Evolutionary conservation across 176 grass and related monocot genomes (phyloP).

Genomic region (Avena sativa): DNA sequence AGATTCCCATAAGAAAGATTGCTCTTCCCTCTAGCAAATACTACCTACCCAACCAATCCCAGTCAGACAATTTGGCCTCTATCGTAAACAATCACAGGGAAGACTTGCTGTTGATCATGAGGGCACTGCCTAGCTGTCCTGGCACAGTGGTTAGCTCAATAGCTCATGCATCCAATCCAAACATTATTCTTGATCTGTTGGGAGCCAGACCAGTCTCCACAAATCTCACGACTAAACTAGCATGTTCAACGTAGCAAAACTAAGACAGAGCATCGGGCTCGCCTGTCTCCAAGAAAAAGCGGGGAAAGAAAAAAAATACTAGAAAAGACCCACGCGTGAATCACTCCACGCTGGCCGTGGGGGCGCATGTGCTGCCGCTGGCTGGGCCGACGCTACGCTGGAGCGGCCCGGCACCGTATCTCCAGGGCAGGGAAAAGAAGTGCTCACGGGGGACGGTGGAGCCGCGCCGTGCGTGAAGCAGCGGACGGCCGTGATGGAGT

Average conservation of each 20-base stretch:
- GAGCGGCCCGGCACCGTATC: slow-evolving; percentile 51
- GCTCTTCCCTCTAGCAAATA: background rate
- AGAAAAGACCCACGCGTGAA: slow-evolving; percentile 21
- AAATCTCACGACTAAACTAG: slow-evolving; percentile 22
- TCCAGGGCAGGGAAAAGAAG: slow-evolving; percentile 17
- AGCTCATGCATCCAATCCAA: background rate
- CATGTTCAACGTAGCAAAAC: slow-evolving; percentile 2
- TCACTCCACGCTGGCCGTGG: slow-evolving; percentile 56
- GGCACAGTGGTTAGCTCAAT: slow-evolving; percentile 28
- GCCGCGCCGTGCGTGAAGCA: slow-evolving; percentile 16
- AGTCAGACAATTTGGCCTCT: background rate
- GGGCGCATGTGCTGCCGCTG: slow-evolving; percentile 37
- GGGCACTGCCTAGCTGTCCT: slow-evolving; percentile 16
- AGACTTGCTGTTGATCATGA: slow-evolving; percentile 46
- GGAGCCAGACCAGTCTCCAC: slow-evolving; percentile 10
- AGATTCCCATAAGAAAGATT: background rate
- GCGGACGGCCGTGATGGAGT: slow-evolving; percentile 37
- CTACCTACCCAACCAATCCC: slow-evolving; percentile 26
- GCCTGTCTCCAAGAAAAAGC: background rate
- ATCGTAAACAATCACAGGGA: background rate
- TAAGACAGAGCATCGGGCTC: background rate
- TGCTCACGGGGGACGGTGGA: background rate
- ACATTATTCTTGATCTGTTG: slow-evolving; percentile 13
- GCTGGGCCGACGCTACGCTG: slow-evolving; percentile 31
- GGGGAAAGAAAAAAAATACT: background rate